phyloP scores from a whole-genome alignment of 192 early-diverging fungal species.

The Oehlia diaphana region DNA sequence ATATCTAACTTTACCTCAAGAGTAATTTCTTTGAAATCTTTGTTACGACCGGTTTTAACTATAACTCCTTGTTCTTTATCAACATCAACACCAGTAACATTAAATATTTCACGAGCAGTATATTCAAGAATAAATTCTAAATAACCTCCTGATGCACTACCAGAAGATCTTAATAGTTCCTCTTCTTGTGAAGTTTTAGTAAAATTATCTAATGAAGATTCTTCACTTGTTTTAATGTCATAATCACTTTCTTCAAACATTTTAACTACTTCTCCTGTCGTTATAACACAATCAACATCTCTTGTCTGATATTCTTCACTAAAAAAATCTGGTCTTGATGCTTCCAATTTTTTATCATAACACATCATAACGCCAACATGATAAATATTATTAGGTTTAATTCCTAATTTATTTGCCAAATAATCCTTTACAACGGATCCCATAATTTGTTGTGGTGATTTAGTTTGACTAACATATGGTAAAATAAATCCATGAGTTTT shows the following conservation, averaged over 20 bases:
- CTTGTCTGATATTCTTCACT: slow-evolving; percentile 75
- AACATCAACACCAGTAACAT: slow-evolving; percentile 56
- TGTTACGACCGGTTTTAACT: slow-evolving; percentile 74
- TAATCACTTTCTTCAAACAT: slow-evolving; percentile 73
- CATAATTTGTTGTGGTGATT: slow-evolving; percentile 98
- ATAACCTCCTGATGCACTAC: slow-evolving; percentile 90
- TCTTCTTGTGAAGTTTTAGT: slow-evolving; percentile 37
- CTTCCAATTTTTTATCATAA: slow-evolving; percentile 99
- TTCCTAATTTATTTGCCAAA: slow-evolving; percentile 62
- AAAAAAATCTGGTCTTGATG: slow-evolving; percentile 90
- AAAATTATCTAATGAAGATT: slow-evolving; percentile 42
- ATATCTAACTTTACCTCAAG: slow-evolving; percentile 33
- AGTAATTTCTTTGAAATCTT: slow-evolving; percentile 76
- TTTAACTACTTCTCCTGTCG: slow-evolving; percentile 89
- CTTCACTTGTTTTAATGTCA: slow-evolving; percentile 48
- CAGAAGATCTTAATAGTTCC: slow-evolving; percentile 62
- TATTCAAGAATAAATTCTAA: slow-evolving; percentile 85
- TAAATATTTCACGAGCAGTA: slow-evolving; percentile 80
- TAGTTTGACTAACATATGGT: slow-evolving; percentile 84
- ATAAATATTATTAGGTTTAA: slow-evolving; percentile 76
- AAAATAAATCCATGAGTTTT: slow-evolving; percentile 93
- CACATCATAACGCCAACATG: slow-evolving; percentile 98
- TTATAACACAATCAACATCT: slow-evolving; percentile 96
- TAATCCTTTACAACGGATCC: slow-evolving; percentile 85
- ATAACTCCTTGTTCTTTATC: slow-evolving; percentile 59